phyloP scores from a whole-genome alignment of 2,329 filamentous ascomycete species.

The Colletotrichum lentis region DNA sequence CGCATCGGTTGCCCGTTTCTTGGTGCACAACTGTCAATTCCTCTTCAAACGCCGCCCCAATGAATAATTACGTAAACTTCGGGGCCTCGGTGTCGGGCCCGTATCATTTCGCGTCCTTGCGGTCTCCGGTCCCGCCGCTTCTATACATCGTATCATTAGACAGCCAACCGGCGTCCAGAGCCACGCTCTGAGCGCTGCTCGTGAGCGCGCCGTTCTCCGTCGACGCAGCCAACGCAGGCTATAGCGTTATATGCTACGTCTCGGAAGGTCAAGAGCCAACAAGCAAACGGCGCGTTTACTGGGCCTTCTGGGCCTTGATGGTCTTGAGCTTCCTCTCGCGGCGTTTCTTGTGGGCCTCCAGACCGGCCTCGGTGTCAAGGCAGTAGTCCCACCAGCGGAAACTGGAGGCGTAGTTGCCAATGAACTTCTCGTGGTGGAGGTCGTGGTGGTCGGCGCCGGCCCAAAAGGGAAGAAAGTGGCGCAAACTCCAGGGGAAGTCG shows the following conservation, averaged over 20 bases:
- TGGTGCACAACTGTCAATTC: slow-evolving; percentile 29
- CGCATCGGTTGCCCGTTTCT: background rate
- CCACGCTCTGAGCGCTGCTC: background rate
- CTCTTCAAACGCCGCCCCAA: slow-evolving; percentile 38
- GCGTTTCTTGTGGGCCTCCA: slow-evolving; percentile 84
- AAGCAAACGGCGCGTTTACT: slow-evolving; percentile 55
- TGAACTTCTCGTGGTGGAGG: slow-evolving; percentile 96
- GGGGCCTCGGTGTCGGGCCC: slow-evolving; percentile 9
- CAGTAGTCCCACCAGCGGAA: slow-evolving; percentile 99
- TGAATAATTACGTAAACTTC: slow-evolving; percentile 35
- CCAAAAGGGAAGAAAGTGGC: slow-evolving; percentile 97
- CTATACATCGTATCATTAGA: slow-evolving; percentile 31
- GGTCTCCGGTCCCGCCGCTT: slow-evolving; percentile 24
- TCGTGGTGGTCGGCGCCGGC: slow-evolving; percentile 97
- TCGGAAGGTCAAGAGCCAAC: background rate
- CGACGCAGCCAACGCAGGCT: background rate
- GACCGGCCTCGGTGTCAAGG: slow-evolving; percentile 91
- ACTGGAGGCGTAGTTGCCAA: slow-evolving; percentile 96
- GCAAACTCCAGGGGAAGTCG: slow-evolving; percentile 97
- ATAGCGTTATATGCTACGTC: background rate
- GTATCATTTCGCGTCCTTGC: slow-evolving; percentile 30
- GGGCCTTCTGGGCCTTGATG: slow-evolving; percentile 72
- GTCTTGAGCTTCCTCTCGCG: slow-evolving; percentile 77
- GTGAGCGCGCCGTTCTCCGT: background rate
- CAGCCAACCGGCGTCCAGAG: slow-evolving; percentile 14